phyloP scores from a whole-genome alignment of 495 filamentous ascomycete genomes.

The Aspergillus sclerotiicarbonarius region DNA sequence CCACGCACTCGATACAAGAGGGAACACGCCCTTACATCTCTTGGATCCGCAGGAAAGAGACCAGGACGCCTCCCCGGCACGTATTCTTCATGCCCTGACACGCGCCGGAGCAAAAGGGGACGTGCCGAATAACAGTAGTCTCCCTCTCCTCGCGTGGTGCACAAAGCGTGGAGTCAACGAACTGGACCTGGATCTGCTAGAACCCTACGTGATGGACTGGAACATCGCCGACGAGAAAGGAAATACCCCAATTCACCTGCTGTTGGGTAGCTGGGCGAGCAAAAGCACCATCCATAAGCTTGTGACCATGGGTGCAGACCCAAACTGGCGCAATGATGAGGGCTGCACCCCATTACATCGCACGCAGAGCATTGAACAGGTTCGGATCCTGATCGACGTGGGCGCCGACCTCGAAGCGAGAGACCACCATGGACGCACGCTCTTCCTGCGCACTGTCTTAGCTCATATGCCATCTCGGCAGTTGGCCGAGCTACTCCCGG shows the following conservation, averaged over 20 bases:
- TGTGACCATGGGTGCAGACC: slow-evolving; percentile 14
- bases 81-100: not conserved
- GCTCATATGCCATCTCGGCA: slow-evolving; percentile 9
- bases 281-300: slow-evolving; percentile 13
- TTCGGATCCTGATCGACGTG: slow-evolving; percentile 6
- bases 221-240: slow-evolving; percentile 12
- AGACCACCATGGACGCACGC: slow-evolving; percentile 21
- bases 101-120: not conserved
- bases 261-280: slow-evolving; percentile 1
- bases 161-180: not conserved
- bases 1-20: not conserved
- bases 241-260: slow-evolving; percentile 25
- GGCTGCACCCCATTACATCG: slow-evolving; percentile 1
- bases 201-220: slow-evolving; percentile 15
- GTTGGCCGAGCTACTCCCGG: slow-evolving; percentile 7
- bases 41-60: not conserved
- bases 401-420: slow-evolving; percentile 22
- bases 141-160: not conserved
- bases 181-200: not conserved
- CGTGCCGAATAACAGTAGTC: not conserved
- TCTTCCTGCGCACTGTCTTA: slow-evolving; percentile 13
- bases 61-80: not conserved
- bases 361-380: slow-evolving; percentile 14
- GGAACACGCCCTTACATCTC: not conserved
- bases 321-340: slow-evolving; percentile 16